Conservation (phyloP, 1,139 yeast genomes). For the Yamadazyma atlantica region DNA sequence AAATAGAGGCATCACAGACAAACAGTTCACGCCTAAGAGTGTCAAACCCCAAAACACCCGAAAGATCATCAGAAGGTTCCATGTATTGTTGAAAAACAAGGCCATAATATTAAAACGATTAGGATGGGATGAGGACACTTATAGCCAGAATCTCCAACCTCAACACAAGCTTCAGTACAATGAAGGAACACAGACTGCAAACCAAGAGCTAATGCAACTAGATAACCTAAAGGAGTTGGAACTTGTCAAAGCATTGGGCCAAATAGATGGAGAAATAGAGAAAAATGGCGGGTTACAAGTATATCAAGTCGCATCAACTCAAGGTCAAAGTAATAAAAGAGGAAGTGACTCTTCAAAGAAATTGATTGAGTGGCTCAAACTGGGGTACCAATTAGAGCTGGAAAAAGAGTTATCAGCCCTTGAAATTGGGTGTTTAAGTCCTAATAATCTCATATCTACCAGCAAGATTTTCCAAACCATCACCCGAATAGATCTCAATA, state of each 20-base stretch:
- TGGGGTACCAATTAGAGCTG: conserved; percentile 3
- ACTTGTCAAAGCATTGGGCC: conserved; percentile 39
- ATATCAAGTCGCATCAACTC: conserved; percentile 85
- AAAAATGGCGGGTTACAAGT: conserved; percentile 67
- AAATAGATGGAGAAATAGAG: conserved; percentile 58
- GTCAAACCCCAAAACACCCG: conserved; percentile 70
- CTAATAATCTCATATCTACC: conserved; percentile 67
- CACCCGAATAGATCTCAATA: conserved; percentile 72
- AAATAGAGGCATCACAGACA: conserved; percentile 20
- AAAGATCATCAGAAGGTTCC: conserved; percentile 66
- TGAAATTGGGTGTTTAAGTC: conserved; percentile 81
- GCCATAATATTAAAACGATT: conserved; percentile 34
- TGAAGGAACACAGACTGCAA: conserved; percentile 12
- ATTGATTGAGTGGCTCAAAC: conserved; percentile 64
- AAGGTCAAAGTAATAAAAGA: conserved; percentile 72
- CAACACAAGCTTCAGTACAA: conserved; percentile 23
- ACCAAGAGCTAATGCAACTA: conserved; percentile 19
- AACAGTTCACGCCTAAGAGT: conserved; percentile 22
- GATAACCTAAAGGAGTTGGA: conserved; percentile 18
- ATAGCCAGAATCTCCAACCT: conserved; percentile 1
- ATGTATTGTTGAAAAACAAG: conserved; percentile 56
- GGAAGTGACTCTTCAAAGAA: conserved; percentile 91
- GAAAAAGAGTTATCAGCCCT: conserved; percentile 40
- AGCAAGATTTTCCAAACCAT: conserved; percentile 48
- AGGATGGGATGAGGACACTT: conserved; percentile 11